A percentile compares a stretch with the other conserved stretches of the same genome.
phyloP scores from a whole-genome alignment of 257 asterid species.

The Fraxinus cuspidata region DNA sequence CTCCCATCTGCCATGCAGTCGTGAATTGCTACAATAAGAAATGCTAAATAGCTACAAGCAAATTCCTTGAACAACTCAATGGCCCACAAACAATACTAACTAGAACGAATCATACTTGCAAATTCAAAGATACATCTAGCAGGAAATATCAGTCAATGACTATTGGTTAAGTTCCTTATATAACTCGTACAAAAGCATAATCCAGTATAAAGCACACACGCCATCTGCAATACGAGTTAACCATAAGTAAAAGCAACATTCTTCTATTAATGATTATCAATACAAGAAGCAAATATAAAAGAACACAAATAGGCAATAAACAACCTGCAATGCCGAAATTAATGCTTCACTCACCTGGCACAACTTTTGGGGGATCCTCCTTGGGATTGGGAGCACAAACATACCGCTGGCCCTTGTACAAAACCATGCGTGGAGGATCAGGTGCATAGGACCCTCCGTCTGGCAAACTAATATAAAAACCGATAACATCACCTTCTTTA shows the following conservation, averaged over 20 bases:
- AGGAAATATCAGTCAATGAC: not conserved
- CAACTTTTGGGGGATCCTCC: conserved; percentile 79
- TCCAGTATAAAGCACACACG: conserved; percentile 24
- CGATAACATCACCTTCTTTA: conserved; percentile 86
- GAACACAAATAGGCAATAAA: conserved; percentile 3
- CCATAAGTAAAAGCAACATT: not conserved
- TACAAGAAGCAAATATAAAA: not conserved
- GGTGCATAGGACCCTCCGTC: conserved; percentile 73
- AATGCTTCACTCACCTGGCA: conserved; percentile 65
- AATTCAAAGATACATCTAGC: not conserved
- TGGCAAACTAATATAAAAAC: conserved; percentile 84
- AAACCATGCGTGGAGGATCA: conserved; percentile 68
- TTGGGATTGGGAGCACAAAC: conserved; percentile 60
- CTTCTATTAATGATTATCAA: not conserved
- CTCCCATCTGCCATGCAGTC: not conserved
- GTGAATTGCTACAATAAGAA: not conserved
- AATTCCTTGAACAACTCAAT: not conserved
- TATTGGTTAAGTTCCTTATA: conserved; percentile 1
- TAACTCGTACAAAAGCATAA: conserved; percentile 2
- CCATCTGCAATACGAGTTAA: not conserved
- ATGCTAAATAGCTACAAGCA: not conserved
- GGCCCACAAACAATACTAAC: not conserved
- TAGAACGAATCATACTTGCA: not conserved
- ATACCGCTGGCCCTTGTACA: conserved; percentile 93
- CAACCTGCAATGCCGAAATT: conserved; percentile 1